A percentile compares a stretch with the other conserved stretches of the same genome.
phyloP scores from a whole-genome alignment of 139 green algal species.

The Chlorella sp. region DNA sequence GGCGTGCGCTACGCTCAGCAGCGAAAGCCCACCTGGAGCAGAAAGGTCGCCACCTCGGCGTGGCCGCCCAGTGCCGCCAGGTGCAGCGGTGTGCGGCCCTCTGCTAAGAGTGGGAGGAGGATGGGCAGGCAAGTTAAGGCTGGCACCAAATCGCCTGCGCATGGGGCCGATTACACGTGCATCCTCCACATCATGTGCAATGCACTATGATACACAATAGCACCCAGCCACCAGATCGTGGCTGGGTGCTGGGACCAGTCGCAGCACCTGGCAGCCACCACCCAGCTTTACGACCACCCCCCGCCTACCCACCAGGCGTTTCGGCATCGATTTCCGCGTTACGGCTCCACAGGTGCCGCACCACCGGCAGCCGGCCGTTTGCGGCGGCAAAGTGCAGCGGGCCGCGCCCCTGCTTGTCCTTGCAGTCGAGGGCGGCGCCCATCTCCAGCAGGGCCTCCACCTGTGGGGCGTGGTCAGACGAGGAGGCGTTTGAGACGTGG shows the following conservation, averaged over 20 bases:
- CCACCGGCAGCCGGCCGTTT: conserved; percentile 60
- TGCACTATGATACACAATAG: too few relatives aligned
- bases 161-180: too few relatives aligned
- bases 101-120: too few relatives aligned
- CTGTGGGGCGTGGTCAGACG: conserved; percentile 33
- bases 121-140: too few relatives aligned
- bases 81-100: conserved; percentile 69
- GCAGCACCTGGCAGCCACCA: too few relatives aligned
- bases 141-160: too few relatives aligned
- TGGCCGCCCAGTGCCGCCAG: conserved; percentile 54
- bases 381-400: conserved; percentile 74
- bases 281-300: background rate
- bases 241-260: too few relatives aligned
- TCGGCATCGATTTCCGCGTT: conserved; percentile 74
- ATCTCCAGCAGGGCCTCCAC: conserved; percentile 62
- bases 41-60: conserved; percentile 55
- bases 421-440: conserved; percentile 53
- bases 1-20: conserved; percentile 21
- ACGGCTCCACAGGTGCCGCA: conserved; percentile 59
- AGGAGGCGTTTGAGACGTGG: background rate
- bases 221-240: too few relatives aligned
- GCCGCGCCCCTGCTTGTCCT: conserved; percentile 62
- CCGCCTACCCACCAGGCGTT: conserved; percentile 39
- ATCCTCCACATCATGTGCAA: too few relatives aligned
- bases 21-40: conserved; percentile 58